Base-by-base conservation (phyloP, 2,329 filamentous ascomycete species). In the Phaeosphaeria sp. region DNA sequence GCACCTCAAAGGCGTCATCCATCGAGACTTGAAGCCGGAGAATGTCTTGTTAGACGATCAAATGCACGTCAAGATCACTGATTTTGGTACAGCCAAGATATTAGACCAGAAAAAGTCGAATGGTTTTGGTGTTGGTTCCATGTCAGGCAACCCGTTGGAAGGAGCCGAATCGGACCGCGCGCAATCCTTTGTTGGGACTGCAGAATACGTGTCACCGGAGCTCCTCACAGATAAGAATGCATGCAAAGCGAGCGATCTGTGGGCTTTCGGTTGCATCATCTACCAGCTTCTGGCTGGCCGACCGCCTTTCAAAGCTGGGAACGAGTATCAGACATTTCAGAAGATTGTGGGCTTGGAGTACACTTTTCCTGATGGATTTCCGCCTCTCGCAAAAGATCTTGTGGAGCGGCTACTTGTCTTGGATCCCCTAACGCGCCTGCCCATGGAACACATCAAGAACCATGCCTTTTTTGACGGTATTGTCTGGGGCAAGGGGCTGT, bases 21-120 rank as follows among this genome's bases (percentile, higher is more conserved):
- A 99, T 77, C 90, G 95, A 64, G 95, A 99, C 74, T 78, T 99
- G 64, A 99, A 99, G 73, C 95, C 95, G 0, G 95, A 99, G 76
- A 99, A 99, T 65, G 93, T 99, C 3, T 85, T 99, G 6, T 83
- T 99, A 39, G 95, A 99, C 76, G 90, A 93, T 64, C 90, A 96
- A 72, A 96, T 97, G 91, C 92, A 98, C 71, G 89, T 98, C 79
- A 99, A 99, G 77, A 97, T 99, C 64, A 99, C 95, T 7, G 95
- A 99, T 78, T 99, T 99, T 73, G 95, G 95, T 43, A 99, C 95
- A 0, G 95, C 95, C n/a, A 98, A 97, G 76, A 87, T 99, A 61
- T 82, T 99, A 46, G 89, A 89, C 50, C 74, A 79, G 27, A 77
- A 74, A 36, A 78, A 83, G 74, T 72, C 82, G 0, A 76, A 78